Evolutionary conservation across 2,329 filamentous ascomycete species (phyloP).

Genomic region (Penicillium glabrum): DNA sequence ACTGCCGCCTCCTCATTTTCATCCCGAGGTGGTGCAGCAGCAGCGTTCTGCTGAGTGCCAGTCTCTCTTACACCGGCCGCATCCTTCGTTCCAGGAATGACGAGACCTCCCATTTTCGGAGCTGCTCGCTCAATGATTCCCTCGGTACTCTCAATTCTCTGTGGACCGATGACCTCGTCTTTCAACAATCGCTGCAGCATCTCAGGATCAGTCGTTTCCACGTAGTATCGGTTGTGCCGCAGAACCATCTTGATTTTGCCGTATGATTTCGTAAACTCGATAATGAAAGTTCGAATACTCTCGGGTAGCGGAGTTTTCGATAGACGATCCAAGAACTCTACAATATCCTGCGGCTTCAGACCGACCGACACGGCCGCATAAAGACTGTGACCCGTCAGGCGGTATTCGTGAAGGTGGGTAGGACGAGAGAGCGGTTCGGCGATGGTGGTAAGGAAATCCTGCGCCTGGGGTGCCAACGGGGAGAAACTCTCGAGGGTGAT

Average conservation of each 20-base stretch:
- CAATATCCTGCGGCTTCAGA: constrained; percentile 84
- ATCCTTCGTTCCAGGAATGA: constrained; percentile 92
- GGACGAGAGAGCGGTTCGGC: constrained; percentile 90
- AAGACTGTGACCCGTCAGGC: constrained; percentile 85
- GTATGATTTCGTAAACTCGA: constrained; percentile 83
- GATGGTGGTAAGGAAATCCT: constrained; percentile 94
- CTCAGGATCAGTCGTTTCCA: constrained; percentile 85
- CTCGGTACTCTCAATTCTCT: constrained; percentile 71
- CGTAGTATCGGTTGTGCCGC: constrained; percentile 90
- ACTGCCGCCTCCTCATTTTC: constrained; percentile 61
- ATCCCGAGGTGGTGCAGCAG: constrained; percentile 41
- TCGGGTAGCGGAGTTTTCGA: constrained; percentile 85
- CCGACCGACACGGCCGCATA: constrained; percentile 96
- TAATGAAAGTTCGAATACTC: constrained; percentile 75
- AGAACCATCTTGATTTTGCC: constrained; percentile 94
- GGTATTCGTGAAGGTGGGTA: constrained; percentile 89
- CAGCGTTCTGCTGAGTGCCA: constrained; percentile 37
- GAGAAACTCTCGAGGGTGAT: constrained; percentile 96
- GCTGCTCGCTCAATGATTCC: constrained; percentile 77
- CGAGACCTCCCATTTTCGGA: constrained; percentile 80
- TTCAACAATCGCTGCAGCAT: constrained; percentile 85
- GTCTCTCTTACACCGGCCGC: constrained; percentile 85
- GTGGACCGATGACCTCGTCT: constrained; percentile 76
- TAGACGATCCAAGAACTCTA: constrained; percentile 81
- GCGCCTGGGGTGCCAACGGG: constrained; percentile 78